Evolutionary conservation across 768 basidiomycete genomes (phyloP).

Genomic region (Leucosporidium yakuticum): DNA sequence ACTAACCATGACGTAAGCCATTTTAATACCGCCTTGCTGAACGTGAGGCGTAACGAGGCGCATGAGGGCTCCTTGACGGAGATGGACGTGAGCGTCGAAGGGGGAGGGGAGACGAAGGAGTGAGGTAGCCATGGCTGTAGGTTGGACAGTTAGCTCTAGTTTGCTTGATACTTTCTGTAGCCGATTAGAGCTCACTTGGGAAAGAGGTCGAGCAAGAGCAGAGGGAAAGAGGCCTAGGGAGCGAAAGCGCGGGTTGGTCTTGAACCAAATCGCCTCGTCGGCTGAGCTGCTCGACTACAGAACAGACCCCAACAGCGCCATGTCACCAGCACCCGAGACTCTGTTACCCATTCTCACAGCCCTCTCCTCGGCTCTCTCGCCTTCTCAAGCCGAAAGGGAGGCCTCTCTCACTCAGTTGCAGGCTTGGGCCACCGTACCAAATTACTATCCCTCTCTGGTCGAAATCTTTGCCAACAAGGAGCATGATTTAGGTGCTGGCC

Average conservation of each 20-base stretch:
- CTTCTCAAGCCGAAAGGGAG: neutral
- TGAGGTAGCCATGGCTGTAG: too few relatives aligned
- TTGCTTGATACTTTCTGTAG: too few relatives aligned
- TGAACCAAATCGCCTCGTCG: neutral
- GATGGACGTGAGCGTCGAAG: constrained; percentile 93
- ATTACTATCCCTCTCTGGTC: constrained; percentile 29
- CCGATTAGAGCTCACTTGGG: neutral
- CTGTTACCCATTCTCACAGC: constrained; percentile 8
- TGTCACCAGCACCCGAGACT: neutral
- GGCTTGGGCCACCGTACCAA: constrained; percentile 21
- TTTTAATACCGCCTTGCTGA: constrained; percentile 73
- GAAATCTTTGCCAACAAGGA: constrained; percentile 21
- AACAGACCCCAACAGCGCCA: neutral
- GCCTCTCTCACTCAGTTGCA: constrained; percentile 19
- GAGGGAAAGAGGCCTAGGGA: neutral
- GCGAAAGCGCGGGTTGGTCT: neutral
- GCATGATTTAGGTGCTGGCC: neutral
- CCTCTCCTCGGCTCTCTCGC: constrained; percentile 16
- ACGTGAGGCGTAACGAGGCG: constrained; percentile 85
- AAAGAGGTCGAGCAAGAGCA: neutral
- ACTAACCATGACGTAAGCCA: constrained; percentile 91
- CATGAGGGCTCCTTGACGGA: constrained; percentile 78
- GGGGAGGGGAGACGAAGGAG: constrained; percentile 47
- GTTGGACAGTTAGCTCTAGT: neutral
- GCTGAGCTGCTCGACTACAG: neutral